These are phyloP conservation scores for Pleurotus salmoneostramineus DNA, from an alignment of 768 basidiomycete genomes.

Conservation along the genomic window DNA sequence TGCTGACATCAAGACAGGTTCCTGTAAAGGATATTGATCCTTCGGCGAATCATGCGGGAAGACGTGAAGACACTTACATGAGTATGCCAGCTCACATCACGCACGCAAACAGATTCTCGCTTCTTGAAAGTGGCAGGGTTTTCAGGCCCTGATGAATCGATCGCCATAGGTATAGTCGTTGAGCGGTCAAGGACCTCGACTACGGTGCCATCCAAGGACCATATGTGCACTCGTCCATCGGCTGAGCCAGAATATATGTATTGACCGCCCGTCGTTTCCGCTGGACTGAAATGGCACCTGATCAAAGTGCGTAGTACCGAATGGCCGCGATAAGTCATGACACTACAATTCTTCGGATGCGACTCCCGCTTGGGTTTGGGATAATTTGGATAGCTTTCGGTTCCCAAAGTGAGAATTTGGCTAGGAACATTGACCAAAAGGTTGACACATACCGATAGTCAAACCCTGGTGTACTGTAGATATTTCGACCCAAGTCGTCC, in stretches of 20 bases:
- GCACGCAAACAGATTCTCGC: slow-evolving; percentile 55
- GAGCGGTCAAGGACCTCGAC: slow-evolving; percentile 84
- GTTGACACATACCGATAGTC: slow-evolving; percentile 73
- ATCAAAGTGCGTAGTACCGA: slow-evolving; percentile 88
- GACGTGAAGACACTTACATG: slow-evolving; percentile 37
- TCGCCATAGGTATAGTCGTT: slow-evolving; percentile 63
- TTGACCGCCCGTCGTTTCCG: slow-evolving; percentile 85
- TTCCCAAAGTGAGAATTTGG: background rate
- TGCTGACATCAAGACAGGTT: slow-evolving; percentile 89
- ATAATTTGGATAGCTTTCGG: slow-evolving; percentile 56
- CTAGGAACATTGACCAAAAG: background rate
- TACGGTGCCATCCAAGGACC: slow-evolving; percentile 87
- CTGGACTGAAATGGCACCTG: slow-evolving; percentile 93
- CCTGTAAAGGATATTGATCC: slow-evolving; percentile 30
- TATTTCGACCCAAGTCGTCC: slow-evolving; percentile 41
- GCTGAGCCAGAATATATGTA: slow-evolving; percentile 94
- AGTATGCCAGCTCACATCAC: slow-evolving; percentile 95
- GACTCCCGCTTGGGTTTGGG: slow-evolving; percentile 55
- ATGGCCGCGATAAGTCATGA: slow-evolving; percentile 96
- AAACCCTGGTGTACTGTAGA: slow-evolving; percentile 58
- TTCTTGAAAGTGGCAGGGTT: slow-evolving; percentile 26
- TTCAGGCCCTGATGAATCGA: slow-evolving; percentile 65
- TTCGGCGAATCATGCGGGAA: background rate
- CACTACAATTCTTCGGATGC: slow-evolving; percentile 88
- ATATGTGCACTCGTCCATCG: slow-evolving; percentile 88